A percentile compares a stretch with the other conserved stretches of the same genome.
These are phyloP conservation scores for Colletotrichum eleusines DNA, from an alignment of 2,329 filamentous ascomycete genomes.

Conservation along the genomic window DNA sequence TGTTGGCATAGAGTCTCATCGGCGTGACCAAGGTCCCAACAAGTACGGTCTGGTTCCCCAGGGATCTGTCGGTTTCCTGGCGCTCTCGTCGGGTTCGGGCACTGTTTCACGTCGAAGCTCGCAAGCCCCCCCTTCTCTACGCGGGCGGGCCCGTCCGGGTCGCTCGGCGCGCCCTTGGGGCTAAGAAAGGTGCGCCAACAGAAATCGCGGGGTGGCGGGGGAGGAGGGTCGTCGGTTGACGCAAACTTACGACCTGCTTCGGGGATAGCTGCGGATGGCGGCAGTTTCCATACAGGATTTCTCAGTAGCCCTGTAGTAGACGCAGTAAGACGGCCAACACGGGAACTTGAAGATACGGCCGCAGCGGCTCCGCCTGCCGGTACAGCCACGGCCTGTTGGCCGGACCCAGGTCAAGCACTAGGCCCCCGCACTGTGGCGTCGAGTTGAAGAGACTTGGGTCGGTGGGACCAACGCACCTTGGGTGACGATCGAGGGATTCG, in stretches of 20 bases:
- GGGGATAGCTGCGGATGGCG: not conserved
- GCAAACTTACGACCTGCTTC: not conserved
- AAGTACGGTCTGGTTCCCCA: not conserved
- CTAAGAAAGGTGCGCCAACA: not conserved
- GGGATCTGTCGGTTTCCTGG: not conserved
- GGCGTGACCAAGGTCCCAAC: not conserved
- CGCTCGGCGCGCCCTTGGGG: slow-evolving; percentile 2
- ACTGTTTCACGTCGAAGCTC: not conserved
- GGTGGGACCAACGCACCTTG: not conserved
- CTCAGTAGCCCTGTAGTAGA: not conserved
- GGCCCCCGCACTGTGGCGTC: slow-evolving; percentile 8
- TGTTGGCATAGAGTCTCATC: not conserved
- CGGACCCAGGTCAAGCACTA: not conserved
- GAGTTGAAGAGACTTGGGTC: not conserved
- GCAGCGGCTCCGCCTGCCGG: slow-evolving; percentile 7
- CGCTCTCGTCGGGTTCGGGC: not conserved
- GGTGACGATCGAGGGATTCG: not conserved
- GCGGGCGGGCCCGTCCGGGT: not conserved
- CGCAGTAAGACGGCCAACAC: not conserved
- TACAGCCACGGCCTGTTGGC: not conserved
- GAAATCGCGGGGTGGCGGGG: not conserved
- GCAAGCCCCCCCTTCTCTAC: not conserved
- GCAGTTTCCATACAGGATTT: not conserved
- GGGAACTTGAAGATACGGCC: slow-evolving; percentile 5
- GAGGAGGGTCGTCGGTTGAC: not conserved